Evolutionary conservation across 169 alveolate species (phyloP).

Genomic region (Neospora caninum): DNA sequence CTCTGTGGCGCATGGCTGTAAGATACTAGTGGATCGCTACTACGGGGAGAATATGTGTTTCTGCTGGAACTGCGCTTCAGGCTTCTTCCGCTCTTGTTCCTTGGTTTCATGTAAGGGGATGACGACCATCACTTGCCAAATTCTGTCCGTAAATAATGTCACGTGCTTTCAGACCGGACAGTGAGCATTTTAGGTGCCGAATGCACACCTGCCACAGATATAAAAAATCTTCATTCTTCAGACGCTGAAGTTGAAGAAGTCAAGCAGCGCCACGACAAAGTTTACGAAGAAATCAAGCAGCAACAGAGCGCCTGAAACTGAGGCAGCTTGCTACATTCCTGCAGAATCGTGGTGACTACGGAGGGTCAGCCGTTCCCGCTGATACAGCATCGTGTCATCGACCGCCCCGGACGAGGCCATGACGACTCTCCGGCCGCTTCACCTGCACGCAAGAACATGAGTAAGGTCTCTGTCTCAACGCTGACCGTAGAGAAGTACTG

Average conservation of each 20-base stretch:
- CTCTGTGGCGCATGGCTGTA: slow-evolving; percentile 82
- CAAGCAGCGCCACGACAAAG: slow-evolving; percentile 53
- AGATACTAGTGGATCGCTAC: background rate
- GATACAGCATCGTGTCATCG: background rate
- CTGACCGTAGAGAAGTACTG: background rate
- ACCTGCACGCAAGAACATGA: background rate
- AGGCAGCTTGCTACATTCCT: background rate
- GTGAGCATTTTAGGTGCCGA: slow-evolving; percentile 19
- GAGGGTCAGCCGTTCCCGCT: background rate
- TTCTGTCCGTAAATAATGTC: no score
- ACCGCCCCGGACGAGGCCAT: background rate
- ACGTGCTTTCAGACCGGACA: slow-evolving; percentile 59
- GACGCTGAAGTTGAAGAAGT: slow-evolving; percentile 61
- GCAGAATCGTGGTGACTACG: background rate
- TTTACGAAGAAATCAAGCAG: slow-evolving; percentile 55
- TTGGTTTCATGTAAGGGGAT: slow-evolving; percentile 70
- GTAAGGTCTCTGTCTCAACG: background rate
- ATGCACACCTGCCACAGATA: background rate
- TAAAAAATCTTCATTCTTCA: background rate
- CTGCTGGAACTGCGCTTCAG: slow-evolving; percentile 51
- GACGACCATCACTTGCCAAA: background rate
- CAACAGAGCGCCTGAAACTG: slow-evolving; percentile 54
- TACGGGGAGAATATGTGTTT: background rate
- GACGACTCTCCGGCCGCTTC: background rate
- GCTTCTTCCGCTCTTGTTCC: slow-evolving; percentile 81